A percentile compares a stretch with the other conserved stretches of the same genome.
Conservation (phyloP, 805 yeast genomes). For the Candida piceae region DNA sequence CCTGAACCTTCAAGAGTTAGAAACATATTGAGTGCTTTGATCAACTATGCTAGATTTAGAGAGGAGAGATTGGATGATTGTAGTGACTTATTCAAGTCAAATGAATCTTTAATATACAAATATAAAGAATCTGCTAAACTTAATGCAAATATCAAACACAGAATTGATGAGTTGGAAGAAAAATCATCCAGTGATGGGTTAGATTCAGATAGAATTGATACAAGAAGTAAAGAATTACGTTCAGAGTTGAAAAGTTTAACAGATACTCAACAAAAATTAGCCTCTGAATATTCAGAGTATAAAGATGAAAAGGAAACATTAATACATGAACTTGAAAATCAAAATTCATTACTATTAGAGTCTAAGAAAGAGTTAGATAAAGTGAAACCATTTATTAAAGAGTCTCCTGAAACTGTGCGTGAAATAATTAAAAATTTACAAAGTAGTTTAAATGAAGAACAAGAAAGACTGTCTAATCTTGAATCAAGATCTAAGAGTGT, state of each 20-base stretch:
- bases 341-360: conserved; percentile 52
- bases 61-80: conserved; percentile 71
- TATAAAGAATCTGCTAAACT: conserved; percentile 39
- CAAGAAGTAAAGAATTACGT: conserved; percentile 54
- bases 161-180: conserved; percentile 14
- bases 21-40: conserved; percentile 72
- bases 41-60: conserved; percentile 79
- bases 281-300: conserved; percentile 58
- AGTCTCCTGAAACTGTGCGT: conserved; percentile 51
- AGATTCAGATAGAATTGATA: conserved; percentile 38
- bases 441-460: conserved; percentile 37
- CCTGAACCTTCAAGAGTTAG: conserved; percentile 70
- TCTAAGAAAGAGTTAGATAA: conserved; percentile 54
- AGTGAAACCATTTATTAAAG: conserved; percentile 53
- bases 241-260: conserved; percentile 56
- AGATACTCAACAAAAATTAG: conserved; percentile 54
- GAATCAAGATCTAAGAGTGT: conserved; percentile 48
- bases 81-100: conserved; percentile 52
- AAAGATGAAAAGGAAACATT: conserved; percentile 56
- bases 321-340: conserved; percentile 55
- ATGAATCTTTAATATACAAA: conserved; percentile 45
- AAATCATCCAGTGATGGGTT: conserved; percentile 21
- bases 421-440: conserved; percentile 50
- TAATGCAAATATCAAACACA: conserved; percentile 33
- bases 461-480: conserved; percentile 32